phyloP scores from a whole-genome alignment of 2,329 filamentous ascomycete genomes.

The Lecanicillium sp. region DNA sequence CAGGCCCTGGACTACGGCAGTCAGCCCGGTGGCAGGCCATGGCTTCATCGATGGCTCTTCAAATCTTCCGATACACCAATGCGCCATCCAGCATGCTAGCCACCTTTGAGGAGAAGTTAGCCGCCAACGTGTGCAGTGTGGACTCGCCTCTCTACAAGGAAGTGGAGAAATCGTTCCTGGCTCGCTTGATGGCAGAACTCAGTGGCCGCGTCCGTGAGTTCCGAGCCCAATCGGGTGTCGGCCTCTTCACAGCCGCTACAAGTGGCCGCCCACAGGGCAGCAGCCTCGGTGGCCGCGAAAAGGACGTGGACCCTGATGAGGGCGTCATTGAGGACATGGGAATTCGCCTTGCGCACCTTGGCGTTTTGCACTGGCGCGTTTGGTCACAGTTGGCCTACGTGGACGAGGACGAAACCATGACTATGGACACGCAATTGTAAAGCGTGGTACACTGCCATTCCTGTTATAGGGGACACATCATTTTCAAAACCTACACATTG shows the following conservation, averaged over 20 bases:
- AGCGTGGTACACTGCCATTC: too few relatives aligned
- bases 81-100: conserved; percentile 39
- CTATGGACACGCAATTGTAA: conserved; percentile 17
- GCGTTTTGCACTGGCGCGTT: conserved; percentile 81
- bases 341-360: conserved; percentile 71
- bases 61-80: conserved; percentile 50
- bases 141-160: conserved; percentile 36
- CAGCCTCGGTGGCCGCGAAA: conserved; percentile 24
- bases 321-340: conserved; percentile 58
- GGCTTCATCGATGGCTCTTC: conserved; percentile 44
- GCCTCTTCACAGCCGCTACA: conserved; percentile 47
- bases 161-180: conserved; percentile 40
- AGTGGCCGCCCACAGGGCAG: conserved; percentile 36
- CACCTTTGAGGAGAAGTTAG: conserved; percentile 41
- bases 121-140: conserved; percentile 33
- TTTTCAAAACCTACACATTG: too few relatives aligned
- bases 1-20: conserved; percentile 31
- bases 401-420: conserved; percentile 28
- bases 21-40: conserved; percentile 43
- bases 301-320: conserved; percentile 34
- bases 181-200: conserved; percentile 39
- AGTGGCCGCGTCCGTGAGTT: conserved; percentile 43
- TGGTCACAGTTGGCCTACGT: conserved; percentile 72
- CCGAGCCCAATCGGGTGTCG: conserved; percentile 42
- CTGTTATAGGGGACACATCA: too few relatives aligned